Evolutionary conservation across 257 asterid species (phyloP).

Genomic region (Catharanthus roseus): DNA sequence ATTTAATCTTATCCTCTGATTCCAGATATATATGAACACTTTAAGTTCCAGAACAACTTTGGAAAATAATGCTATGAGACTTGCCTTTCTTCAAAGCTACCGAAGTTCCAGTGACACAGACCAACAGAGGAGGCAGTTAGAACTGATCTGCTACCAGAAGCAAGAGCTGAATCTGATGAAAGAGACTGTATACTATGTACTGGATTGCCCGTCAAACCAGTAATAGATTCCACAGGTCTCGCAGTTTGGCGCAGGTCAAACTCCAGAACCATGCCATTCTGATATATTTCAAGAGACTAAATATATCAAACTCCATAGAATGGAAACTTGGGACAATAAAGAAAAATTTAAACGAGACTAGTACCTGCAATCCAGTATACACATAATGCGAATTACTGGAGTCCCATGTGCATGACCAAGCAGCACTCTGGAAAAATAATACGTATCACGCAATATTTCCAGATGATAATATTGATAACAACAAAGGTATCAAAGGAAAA

Average conservation of each 20-base stretch:
- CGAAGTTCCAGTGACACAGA: constrained; percentile 80
- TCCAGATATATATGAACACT: background rate
- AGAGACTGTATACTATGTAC: constrained; percentile 64
- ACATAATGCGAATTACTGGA: constrained; percentile 44
- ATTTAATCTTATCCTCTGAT: background rate
- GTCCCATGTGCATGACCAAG: constrained; percentile 99
- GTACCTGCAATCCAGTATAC: constrained; percentile 93
- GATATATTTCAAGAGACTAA: constrained; percentile 19
- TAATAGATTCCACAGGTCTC: constrained; percentile 56
- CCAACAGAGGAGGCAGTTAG: constrained; percentile 90
- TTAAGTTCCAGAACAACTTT: background rate
- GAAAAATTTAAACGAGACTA: constrained; percentile 1
- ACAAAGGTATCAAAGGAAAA: background rate
- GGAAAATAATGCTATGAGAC: background rate
- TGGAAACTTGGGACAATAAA: constrained; percentile 3
- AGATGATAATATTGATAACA: constrained; percentile 1
- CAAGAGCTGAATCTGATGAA: constrained; percentile 33
- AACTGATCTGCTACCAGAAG: constrained; percentile 45
- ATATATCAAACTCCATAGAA: constrained; percentile 14
- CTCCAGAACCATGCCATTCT: constrained; percentile 81
- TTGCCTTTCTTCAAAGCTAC: constrained; percentile 46
- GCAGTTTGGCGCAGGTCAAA: constrained; percentile 79
- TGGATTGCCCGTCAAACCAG: constrained; percentile 57
- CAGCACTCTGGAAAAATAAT: constrained; percentile 57
- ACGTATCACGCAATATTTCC: constrained; percentile 2